phyloP scores from a whole-genome alignment of 108 stramenopile species.

The Seminavis robusta region DNA sequence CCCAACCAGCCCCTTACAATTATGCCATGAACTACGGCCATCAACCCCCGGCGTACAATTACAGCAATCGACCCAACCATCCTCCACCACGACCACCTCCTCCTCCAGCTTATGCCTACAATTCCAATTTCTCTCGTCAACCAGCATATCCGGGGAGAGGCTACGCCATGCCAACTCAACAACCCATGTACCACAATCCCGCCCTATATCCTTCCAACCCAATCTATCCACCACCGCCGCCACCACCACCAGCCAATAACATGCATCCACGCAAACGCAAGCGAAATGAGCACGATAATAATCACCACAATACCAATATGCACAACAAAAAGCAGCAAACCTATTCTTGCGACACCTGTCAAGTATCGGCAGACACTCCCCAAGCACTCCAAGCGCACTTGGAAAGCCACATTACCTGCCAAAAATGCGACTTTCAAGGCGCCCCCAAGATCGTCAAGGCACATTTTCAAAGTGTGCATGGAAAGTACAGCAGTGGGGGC shows the following conservation, averaged over 20 bases:
- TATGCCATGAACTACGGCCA: too few species aligned
- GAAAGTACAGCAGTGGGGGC: slow-evolving; percentile 72
- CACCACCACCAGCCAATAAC: background rate
- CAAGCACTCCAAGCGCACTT: slow-evolving; percentile 32
- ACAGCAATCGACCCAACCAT: background rate
- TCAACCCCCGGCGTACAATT: too few species aligned
- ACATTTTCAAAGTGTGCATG: slow-evolving; percentile 44
- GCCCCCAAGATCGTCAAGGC: slow-evolving; percentile 52
- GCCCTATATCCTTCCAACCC: background rate
- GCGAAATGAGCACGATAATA: background rate
- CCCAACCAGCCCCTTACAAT: background rate
- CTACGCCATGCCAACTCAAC: too few species aligned
- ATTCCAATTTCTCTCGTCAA: slow-evolving; percentile 13
- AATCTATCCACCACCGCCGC: slow-evolving; percentile 7
- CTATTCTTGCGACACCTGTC: slow-evolving; percentile 39
- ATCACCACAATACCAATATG: background rate
- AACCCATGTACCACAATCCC: background rate
- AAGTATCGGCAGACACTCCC: slow-evolving; percentile 29
- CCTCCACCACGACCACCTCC: slow-evolving; percentile 17
- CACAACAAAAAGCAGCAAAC: background rate
- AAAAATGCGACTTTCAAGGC: slow-evolving; percentile 41
- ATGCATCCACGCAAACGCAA: background rate
- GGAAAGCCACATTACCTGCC: slow-evolving; percentile 39
- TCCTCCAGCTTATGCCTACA: too few species aligned
- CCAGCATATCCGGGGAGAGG: too few species aligned